Conservation (phyloP, 2,329 filamentous ascomycete genomes). For the Falciphora oryzae region DNA sequence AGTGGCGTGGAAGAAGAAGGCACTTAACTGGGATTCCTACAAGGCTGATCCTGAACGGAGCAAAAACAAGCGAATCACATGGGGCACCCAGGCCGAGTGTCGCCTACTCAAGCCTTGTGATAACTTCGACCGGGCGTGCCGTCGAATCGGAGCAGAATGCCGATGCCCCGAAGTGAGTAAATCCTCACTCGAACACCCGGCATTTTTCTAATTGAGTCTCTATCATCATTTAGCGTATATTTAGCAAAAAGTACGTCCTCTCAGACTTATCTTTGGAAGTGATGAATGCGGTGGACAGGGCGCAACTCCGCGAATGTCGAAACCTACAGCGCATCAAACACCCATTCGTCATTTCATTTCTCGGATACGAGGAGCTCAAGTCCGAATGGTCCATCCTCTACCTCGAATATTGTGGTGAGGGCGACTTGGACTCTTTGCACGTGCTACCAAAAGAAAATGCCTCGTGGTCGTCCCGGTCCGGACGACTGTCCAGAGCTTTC, state of each 20-base stretch:
- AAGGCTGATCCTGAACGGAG: not conserved
- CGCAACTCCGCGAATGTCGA: not conserved
- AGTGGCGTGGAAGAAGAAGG: conserved; percentile 1
- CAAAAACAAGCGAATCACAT: not conserved
- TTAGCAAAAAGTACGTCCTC: not conserved
- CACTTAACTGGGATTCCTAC: not conserved
- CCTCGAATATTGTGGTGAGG: not conserved
- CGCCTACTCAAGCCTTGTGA: not conserved
- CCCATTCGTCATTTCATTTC: not conserved
- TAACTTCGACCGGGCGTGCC: not conserved
- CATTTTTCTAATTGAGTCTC: too few species aligned
- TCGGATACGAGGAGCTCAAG: not conserved
- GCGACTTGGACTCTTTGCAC: not conserved
- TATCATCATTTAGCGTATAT: not conserved
- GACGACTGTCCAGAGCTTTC: too few species aligned
- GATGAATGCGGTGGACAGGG: not conserved
- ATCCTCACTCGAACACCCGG: too few species aligned
- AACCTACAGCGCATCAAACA: not conserved
- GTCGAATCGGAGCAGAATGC: not conserved
- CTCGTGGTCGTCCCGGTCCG: too few species aligned
- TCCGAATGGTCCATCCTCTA: not conserved
- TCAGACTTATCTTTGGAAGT: not conserved
- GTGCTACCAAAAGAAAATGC: not conserved
- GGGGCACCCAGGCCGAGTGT: not conserved
- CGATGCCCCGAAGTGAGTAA: not conserved